A percentile compares a stretch with the other conserved stretches of the same genome.
phyloP scores from a whole-genome alignment of 2,329 filamentous ascomycete species.

The Arachnopeziza araneosa region DNA sequence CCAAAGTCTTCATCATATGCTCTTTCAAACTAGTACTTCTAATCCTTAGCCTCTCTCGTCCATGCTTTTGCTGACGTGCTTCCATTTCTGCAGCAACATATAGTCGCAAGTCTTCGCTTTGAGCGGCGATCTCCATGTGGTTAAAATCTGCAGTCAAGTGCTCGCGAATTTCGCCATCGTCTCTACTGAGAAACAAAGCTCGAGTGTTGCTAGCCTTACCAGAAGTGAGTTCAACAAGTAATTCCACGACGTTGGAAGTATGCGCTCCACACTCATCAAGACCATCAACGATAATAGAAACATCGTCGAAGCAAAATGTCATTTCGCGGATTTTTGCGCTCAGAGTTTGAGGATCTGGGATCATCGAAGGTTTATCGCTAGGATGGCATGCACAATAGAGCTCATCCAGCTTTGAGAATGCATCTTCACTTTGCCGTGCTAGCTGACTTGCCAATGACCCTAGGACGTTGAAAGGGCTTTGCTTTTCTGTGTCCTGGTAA shows the following conservation, averaged over 20 bases:
- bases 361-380: neutral
- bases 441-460: conserved; percentile 26
- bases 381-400: conserved; percentile 2
- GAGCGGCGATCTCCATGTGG: conserved; percentile 9
- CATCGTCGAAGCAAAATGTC: conserved; percentile 4
- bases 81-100: conserved; percentile 11
- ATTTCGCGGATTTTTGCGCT: conserved; percentile 11
- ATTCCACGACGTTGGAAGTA: neutral
- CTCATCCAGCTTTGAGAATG: conserved; percentile 10
- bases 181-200: conserved; percentile 7
- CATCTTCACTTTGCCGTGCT: conserved; percentile 20
- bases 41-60: conserved; percentile 3
- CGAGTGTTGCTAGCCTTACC: neutral
- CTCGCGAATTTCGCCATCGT: conserved; percentile 10
- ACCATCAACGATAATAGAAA: conserved; percentile 5
- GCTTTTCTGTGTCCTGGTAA: conserved; percentile 23
- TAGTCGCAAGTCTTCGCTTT: conserved; percentile 11
- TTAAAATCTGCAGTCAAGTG: neutral
- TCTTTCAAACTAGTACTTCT: conserved; percentile 9
- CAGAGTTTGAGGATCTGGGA: conserved; percentile 1
- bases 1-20: conserved; percentile 9
- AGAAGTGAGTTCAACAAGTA: neutral
- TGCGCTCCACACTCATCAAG: conserved; percentile 1
- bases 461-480: conserved; percentile 19
- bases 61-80: neutral